Conservation (phyloP, 257 asterid species). For the Solanum pimpinellifolium region DNA sequence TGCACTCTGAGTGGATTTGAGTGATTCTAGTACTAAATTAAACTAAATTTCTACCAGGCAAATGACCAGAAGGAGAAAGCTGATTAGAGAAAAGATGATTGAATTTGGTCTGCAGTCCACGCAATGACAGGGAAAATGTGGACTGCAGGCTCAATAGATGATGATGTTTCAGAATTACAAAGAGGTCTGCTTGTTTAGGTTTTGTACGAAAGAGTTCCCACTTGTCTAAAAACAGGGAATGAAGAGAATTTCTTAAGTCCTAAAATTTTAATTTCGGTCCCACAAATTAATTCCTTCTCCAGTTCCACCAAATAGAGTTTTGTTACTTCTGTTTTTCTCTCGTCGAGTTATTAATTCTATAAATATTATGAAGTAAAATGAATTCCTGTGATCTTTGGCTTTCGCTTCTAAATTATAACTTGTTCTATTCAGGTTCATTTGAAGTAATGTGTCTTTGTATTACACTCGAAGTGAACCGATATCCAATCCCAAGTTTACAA, state of each 20-base stretch:
- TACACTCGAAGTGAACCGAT: not conserved
- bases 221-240: not conserved
- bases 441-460: not conserved
- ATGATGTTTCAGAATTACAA: not conserved
- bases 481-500: not conserved
- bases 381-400: not conserved
- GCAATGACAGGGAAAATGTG: not conserved
- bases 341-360: not conserved
- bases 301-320: not conserved
- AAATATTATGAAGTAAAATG: not conserved
- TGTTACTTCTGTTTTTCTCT: not conserved
- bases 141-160: not conserved
- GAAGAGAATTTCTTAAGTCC: not conserved
- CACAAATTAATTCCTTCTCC: not conserved
- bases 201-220: not conserved
- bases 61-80: not conserved
- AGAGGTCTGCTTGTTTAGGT: not conserved
- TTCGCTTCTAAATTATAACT: not conserved
- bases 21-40: not conserved
- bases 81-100: not conserved
- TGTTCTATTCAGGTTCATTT: not conserved
- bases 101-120: not conserved
- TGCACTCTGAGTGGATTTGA: not conserved
- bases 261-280: not conserved
- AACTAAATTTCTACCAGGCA: not conserved